Evolutionary conservation across 192 early-diverging fungal species (phyloP).

Genomic region (Diversispora eburnea): DNA sequence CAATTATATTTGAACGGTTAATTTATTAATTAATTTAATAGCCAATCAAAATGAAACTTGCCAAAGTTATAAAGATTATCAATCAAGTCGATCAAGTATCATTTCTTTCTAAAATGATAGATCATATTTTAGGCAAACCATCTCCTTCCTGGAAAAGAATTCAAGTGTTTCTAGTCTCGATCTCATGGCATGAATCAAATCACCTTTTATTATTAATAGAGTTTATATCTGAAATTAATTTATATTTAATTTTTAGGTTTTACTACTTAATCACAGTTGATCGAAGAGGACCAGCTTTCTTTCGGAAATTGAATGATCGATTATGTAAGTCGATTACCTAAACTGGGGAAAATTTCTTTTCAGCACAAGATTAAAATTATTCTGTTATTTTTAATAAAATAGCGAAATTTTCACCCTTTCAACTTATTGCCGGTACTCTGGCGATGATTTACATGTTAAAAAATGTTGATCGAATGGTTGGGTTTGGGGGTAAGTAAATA

Average conservation of each 20-base stretch:
- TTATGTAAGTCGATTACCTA: constrained; percentile 25
- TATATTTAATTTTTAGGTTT: constrained; percentile 11
- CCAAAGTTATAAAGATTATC: too few species aligned
- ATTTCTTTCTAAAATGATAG: constrained; percentile 62
- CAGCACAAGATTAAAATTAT: not conserved
- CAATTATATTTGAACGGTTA: too few species aligned
- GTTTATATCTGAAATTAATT: not conserved
- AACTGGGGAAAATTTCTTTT: not conserved
- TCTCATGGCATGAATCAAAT: constrained; percentile 37
- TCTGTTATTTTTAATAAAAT: not conserved
- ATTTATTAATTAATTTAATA: too few species aligned
- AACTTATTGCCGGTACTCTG: constrained; percentile 64
- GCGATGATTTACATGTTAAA: constrained; percentile 61
- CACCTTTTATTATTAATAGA: constrained; percentile 9
- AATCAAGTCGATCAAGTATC: too few species aligned
- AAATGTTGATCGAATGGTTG: constrained; percentile 67
- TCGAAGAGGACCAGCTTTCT: constrained; percentile 29
- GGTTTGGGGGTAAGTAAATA: constrained; percentile 62
- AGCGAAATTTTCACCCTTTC: constrained; percentile 64
- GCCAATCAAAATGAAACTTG: too few species aligned
- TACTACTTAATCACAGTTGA: constrained; percentile 21
- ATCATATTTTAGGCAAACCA: constrained; percentile 87
- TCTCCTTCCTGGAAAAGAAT: constrained; percentile 80
- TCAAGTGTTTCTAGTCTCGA: constrained; percentile 62
- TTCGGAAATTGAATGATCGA: constrained; percentile 31